phyloP scores from a whole-genome alignment of 176 grass and related monocot genomes.

The Lolium rigidum region DNA sequence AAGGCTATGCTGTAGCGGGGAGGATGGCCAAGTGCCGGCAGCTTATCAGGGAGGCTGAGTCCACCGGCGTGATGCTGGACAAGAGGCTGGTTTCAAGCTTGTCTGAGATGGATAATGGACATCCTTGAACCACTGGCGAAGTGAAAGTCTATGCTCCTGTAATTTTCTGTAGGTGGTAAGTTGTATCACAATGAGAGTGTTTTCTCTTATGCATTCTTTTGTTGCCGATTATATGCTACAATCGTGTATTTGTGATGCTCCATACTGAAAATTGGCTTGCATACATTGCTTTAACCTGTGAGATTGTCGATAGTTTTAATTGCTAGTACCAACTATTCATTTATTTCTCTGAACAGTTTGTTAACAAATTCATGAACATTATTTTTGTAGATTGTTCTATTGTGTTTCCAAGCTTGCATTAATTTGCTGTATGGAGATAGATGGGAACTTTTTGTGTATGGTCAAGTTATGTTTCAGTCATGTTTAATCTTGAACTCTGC shows the following conservation, averaged over 20 bases:
- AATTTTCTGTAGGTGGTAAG: conserved; percentile 9
- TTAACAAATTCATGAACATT: too few species aligned
- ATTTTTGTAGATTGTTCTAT: too few species aligned
- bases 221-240: too few species aligned
- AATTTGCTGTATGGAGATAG: not conserved
- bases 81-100: conserved; percentile 44
- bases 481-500: not conserved
- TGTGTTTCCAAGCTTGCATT: not conserved
- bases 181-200: not conserved
- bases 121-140: not conserved
- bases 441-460: not conserved
- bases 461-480: not conserved
- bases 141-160: not conserved
- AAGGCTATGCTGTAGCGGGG: conserved; percentile 51
- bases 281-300: too few species aligned
- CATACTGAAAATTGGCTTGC: too few species aligned
- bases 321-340: too few species aligned
- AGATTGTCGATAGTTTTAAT: too few species aligned
- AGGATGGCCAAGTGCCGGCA: conserved; percentile 70
- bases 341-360: too few species aligned
- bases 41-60: conserved; percentile 66
- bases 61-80: conserved; percentile 60
- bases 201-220: not conserved
- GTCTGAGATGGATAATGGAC: conserved; percentile 16
- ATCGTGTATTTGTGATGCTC: too few species aligned